Percentiles rank a stretch among this genome's conserved stretches.
Conservation (phyloP, 2,329 filamentous ascomycete genomes). For the Ceratocystis lukuohia region DNA sequence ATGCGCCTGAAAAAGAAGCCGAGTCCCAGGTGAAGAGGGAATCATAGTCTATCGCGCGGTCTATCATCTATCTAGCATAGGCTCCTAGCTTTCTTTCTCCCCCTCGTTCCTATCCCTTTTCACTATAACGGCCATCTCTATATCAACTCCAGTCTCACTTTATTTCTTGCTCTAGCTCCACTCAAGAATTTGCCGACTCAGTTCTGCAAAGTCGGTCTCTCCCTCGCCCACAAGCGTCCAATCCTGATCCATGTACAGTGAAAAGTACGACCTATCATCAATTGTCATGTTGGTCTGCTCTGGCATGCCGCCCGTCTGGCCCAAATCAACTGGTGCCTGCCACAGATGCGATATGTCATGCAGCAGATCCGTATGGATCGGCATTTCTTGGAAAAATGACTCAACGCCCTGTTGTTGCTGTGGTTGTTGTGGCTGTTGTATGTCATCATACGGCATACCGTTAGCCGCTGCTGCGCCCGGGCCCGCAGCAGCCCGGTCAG, state of each 20-base stretch:
- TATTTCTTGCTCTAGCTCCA: conserved; percentile 10
- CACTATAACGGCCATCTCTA: background rate
- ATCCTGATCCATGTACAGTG: conserved; percentile 18
- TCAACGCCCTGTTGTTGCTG: conserved; percentile 9
- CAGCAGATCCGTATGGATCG: conserved; percentile 17
- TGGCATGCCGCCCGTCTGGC: conserved; percentile 9
- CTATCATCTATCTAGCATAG: background rate
- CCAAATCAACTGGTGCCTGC: conserved; percentile 15
- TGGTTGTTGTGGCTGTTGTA: conserved; percentile 7
- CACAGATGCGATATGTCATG: conserved; percentile 19
- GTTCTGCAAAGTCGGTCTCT: conserved; percentile 17
- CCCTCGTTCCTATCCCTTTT: background rate
- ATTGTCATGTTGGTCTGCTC: conserved; percentile 15
- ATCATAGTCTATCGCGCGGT: conserved; percentile 4
- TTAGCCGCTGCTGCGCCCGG: background rate
- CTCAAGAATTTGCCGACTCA: conserved; percentile 18
- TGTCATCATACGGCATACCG: conserved; percentile 7
- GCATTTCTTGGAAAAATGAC: conserved; percentile 14
- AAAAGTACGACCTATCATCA: conserved; percentile 17
- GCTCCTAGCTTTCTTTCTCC: background rate
- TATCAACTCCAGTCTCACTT: background rate
- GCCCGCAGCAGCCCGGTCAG: background rate
- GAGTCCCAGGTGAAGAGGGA: background rate
- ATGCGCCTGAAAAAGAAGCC: conserved; percentile 3
- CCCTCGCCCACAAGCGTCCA: conserved; percentile 18